These are phyloP conservation scores for Allium sativum DNA, from an alignment of 106 monocot genomes.

Conservation along the genomic window DNA sequence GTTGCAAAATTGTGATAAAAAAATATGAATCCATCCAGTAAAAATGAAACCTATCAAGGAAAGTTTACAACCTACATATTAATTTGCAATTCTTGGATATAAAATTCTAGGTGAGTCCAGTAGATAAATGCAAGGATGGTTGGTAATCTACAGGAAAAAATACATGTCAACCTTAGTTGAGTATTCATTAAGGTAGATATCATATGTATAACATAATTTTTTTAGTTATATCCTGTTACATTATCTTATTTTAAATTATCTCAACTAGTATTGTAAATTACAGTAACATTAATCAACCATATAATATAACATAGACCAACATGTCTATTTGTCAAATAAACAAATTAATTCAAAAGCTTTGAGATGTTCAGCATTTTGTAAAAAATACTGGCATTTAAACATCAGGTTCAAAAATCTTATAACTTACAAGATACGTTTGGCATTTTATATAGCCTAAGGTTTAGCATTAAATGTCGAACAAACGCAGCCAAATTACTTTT, in stretches of 20 bases:
- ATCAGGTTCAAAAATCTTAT: too few relatives aligned
- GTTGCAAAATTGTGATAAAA: constrained; percentile 4
- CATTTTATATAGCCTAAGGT: too few relatives aligned
- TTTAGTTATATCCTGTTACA: not conserved
- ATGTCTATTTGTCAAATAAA: too few relatives aligned
- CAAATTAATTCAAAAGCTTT: too few relatives aligned
- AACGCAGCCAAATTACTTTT: too few relatives aligned
- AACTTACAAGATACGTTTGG: too few relatives aligned
- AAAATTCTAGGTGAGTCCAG: constrained; percentile 78
- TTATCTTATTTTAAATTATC: not conserved
- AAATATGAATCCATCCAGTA: not conserved
- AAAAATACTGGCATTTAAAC: too few relatives aligned
- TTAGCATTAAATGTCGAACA: too few relatives aligned
- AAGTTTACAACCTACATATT: constrained; percentile 44
- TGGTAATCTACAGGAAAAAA: constrained; percentile 49
- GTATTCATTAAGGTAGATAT: not conserved
- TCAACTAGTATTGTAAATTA: not conserved
- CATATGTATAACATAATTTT: not conserved
- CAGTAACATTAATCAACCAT: too few relatives aligned
- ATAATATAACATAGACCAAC: too few relatives aligned
- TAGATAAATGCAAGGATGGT: constrained; percentile 82
- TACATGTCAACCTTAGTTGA: too few relatives aligned
- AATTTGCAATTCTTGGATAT: constrained; percentile 28
- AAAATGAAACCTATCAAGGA: constrained; percentile 57
- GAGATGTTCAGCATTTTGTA: too few relatives aligned